Conservation (phyloP, 495 filamentous ascomycete genomes). For the Durotheca rogersii region DNA sequence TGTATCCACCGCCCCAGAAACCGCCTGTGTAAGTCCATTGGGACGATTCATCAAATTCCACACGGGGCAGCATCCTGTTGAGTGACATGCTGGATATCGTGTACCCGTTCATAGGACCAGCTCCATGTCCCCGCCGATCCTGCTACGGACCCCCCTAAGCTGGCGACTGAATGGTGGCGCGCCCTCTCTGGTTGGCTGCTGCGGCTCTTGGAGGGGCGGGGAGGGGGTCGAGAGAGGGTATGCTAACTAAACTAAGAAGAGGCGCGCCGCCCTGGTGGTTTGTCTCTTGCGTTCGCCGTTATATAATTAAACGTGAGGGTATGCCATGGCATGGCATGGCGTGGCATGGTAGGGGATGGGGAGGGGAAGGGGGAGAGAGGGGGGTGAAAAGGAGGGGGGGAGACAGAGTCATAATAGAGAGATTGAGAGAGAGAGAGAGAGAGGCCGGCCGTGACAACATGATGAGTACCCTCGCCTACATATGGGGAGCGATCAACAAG, state of each 20-base stretch:
- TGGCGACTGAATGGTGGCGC: constrained; percentile 3
- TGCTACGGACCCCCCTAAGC: constrained; percentile 8
- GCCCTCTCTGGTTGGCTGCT: constrained; percentile 20
- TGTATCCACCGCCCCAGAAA: constrained; percentile 11
- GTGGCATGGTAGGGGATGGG: constrained; percentile 4
- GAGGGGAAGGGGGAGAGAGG: neutral
- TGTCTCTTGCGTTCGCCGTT: constrained; percentile 19
- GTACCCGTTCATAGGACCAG: constrained; percentile 22
- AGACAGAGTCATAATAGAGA: too few relatives aligned
- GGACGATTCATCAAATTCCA: constrained; percentile 22
- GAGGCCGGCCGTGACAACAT: constrained; percentile 6
- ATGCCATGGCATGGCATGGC: neutral
- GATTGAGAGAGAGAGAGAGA: neutral
- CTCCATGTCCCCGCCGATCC: constrained; percentile 22
- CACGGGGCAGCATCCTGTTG: constrained; percentile 17
- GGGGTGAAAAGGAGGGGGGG: neutral
- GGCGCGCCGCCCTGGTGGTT: constrained; percentile 11
- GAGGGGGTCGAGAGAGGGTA: constrained; percentile 21
- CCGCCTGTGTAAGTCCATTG: neutral
- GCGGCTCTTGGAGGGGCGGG: neutral
- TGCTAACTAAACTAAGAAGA: constrained; percentile 30
- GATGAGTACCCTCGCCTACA: neutral
- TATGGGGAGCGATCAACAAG: constrained; percentile 18
- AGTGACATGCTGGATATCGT: constrained; percentile 21
- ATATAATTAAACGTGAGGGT: neutral